Evolutionary conservation across 148 eudicot species (phyloP), one percentile per base, ranked within the genome.

Genomic region (Rhododendron molle): DNA sequence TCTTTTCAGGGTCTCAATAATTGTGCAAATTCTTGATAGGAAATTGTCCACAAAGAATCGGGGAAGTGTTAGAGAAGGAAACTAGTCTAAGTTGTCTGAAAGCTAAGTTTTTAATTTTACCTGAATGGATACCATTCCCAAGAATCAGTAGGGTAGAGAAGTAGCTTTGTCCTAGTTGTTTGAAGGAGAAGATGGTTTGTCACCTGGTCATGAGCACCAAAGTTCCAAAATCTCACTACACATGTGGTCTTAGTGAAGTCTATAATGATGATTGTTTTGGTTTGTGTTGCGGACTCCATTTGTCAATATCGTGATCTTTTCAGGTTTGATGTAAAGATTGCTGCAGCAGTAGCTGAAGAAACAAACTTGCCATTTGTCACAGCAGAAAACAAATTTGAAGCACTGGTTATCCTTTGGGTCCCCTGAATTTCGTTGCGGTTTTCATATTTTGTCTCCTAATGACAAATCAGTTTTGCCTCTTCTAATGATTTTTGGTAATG

Each of bases 371-470:
- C 99, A 60, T 96, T 96, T 90, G 90, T 96, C 78, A 96, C 99
- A 62, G 99, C 99, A 82, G 98, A 95, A 91, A 96, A 96, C 91
- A 96, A 96, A 89, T 96, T 96, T 89, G 99, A 96, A 90, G 98
- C 99, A 69, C 85, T 96, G 99, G 99, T 86, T 56, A 74, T 28
- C 60, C 20, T 81, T 72, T 43, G 79, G 28, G 60, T 47, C 76
- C 36, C 43, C 50, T 72, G 44, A 36, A 18, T 44, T 36, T 34
- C 56, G 12, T 47, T 52, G 23, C 46, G 14, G 85, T 49, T 80
- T 54, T 2, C 21, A 1, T 67, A n/a, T 76, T 14, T 77, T 62
- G n/a, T 46, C 65, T 72, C 67, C 11, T 58, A 49, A 69, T 23
- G 21, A 10, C 10, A 21, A 76, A 81, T 36, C 49, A 36, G 30